A percentile compares a stretch with the other conserved stretches of the same genome.
Conservation (phyloP, 805 yeast genomes). For the Yamadazyma ubonensis region DNA sequence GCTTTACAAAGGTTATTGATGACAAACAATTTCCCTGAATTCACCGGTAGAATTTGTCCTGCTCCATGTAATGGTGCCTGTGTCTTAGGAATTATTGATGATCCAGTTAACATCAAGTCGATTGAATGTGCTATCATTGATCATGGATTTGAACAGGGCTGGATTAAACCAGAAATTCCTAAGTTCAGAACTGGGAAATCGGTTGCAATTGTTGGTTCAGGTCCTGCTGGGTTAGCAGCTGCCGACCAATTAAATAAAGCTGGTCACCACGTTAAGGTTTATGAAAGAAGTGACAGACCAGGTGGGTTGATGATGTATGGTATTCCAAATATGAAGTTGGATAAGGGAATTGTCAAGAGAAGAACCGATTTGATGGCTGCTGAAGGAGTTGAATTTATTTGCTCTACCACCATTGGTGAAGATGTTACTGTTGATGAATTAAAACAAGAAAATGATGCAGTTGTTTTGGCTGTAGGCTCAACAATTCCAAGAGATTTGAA, state of each 20-base stretch:
- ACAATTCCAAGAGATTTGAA: slow-evolving; percentile 94
- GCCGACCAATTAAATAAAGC: slow-evolving; percentile 97
- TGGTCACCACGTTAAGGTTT: slow-evolving; percentile 88
- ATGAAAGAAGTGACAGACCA: slow-evolving; percentile 90
- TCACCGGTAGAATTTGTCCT: slow-evolving; percentile 97
- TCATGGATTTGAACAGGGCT: slow-evolving; percentile 93
- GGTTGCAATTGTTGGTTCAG: slow-evolving; percentile 90
- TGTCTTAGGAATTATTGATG: slow-evolving; percentile 88
- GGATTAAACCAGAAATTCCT: slow-evolving; percentile 89
- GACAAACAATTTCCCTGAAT: slow-evolving; percentile 99
- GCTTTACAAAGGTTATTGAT: slow-evolving; percentile 88
- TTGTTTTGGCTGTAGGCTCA: slow-evolving; percentile 88
- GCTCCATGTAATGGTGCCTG: slow-evolving; percentile 98
- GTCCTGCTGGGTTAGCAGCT: slow-evolving; percentile 95
- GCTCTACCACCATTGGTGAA: slow-evolving; percentile 80
- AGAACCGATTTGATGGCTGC: slow-evolving; percentile 87
- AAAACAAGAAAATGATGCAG: slow-evolving; percentile 69
- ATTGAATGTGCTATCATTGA: slow-evolving; percentile 96
- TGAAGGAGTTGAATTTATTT: slow-evolving; percentile 81
- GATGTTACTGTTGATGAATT: slow-evolving; percentile 73
- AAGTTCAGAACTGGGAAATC: slow-evolving; percentile 75
- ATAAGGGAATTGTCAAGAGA: slow-evolving; percentile 87
- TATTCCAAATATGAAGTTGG: slow-evolving; percentile 98
- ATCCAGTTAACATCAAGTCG: slow-evolving; percentile 94
- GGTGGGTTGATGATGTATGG: slow-evolving; percentile 99